These are phyloP conservation scores for Torulaspora quercuum DNA, from an alignment of 805 yeast genomes.

Conservation along the genomic window DNA sequence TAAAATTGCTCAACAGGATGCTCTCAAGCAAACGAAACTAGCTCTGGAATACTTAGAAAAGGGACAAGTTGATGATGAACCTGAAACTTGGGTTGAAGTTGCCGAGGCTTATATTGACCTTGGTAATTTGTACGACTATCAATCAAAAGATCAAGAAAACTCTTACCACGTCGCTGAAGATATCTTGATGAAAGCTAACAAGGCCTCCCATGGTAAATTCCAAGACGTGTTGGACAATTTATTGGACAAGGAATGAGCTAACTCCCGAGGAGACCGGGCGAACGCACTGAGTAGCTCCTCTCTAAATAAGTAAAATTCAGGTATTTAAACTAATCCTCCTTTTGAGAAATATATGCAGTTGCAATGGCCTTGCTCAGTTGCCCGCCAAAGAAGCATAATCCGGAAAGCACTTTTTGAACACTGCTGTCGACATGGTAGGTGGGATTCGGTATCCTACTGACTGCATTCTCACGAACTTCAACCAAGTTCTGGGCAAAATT, in stretches of 20 bases:
- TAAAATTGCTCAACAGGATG: slow-evolving; percentile 47
- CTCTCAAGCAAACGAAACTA: slow-evolving; percentile 44
- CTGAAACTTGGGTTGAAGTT: slow-evolving; percentile 73
- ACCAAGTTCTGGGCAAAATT: no score
- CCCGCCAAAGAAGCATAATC: no score
- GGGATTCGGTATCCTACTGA: no score
- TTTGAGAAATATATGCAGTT: no score
- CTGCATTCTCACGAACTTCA: no score
- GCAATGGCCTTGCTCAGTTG: no score
- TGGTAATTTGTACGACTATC: slow-evolving; percentile 69
- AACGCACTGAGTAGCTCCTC: no score
- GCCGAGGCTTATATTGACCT: slow-evolving; percentile 83
- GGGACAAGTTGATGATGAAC: slow-evolving; percentile 69
- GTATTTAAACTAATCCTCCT: no score
- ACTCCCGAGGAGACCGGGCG: no score
- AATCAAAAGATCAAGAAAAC: slow-evolving; percentile 62
- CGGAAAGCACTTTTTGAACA: no score
- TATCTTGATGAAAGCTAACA: slow-evolving; percentile 66
- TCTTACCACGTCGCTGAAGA: slow-evolving; percentile 67
- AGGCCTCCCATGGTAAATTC: slow-evolving; percentile 73
- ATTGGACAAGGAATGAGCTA: slow-evolving; percentile 23
- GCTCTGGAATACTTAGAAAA: slow-evolving; percentile 57
- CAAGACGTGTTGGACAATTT: slow-evolving; percentile 60
- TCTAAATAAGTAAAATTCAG: no score
- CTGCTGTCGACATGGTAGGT: no score